These are phyloP conservation scores for Hemileia vastatrix DNA, from an alignment of 1,284 basidiomycete species.

Conservation along the genomic window DNA sequence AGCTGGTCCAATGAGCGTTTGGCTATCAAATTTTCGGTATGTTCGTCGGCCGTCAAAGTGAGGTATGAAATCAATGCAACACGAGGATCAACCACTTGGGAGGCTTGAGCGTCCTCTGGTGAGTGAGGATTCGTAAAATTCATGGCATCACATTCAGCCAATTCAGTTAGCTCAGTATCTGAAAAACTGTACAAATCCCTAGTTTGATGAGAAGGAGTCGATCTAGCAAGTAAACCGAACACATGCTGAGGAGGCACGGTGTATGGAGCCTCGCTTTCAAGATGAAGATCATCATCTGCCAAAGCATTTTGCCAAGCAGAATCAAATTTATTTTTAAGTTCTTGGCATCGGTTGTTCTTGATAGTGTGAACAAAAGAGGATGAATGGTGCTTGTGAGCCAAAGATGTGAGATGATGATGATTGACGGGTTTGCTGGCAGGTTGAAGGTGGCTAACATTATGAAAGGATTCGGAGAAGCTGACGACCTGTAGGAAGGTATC, in stretches of 20 bases:
- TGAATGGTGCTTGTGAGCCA: neutral
- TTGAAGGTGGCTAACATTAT: neutral
- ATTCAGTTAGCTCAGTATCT: constrained; percentile 7
- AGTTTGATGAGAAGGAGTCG: neutral
- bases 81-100: constrained; percentile 8
- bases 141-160: constrained; percentile 11
- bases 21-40: constrained; percentile 3
- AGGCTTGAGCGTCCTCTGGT: neutral
- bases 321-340: constrained; percentile 6
- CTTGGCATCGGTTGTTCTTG: neutral
- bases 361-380: neutral
- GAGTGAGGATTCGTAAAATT: neutral
- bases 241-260: neutral
- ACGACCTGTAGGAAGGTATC: constrained; percentile 5
- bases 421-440: neutral
- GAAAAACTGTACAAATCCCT: constrained; percentile 1
- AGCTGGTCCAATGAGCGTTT: constrained; percentile 8
- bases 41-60: constrained; percentile 9
- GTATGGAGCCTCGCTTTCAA: too few species aligned
- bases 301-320: neutral
- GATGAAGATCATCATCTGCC: neutral
- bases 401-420: neutral
- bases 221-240: constrained; percentile 6
- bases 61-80: constrained; percentile 15
- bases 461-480: constrained; percentile 14